Evolutionary conservation across 2,329 filamentous ascomycete species (phyloP).

Genomic region (Aspergillus fijiensis): DNA sequence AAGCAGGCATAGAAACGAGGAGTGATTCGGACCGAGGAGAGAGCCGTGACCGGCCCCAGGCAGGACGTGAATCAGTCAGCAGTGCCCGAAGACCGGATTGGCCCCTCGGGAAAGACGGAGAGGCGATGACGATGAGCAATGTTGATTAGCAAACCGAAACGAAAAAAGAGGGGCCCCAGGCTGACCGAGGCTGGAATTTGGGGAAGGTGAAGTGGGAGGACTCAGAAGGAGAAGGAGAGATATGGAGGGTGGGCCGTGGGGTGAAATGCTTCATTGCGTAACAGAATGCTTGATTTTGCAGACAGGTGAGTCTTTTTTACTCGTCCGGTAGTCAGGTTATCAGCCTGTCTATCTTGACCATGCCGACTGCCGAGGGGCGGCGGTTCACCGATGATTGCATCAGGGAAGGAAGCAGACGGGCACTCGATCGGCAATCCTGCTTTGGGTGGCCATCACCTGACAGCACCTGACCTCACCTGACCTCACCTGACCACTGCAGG

Average conservation of each 20-base stretch:
- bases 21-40: not conserved
- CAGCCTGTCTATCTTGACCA: not conserved
- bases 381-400: not conserved
- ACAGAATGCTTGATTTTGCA: not conserved
- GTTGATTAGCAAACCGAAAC: not conserved
- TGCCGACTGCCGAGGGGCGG: not conserved
- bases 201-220: not conserved
- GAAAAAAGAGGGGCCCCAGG: not conserved
- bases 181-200: not conserved
- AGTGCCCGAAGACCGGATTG: too few species aligned
- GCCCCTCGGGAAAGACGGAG: not conserved
- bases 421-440: constrained; percentile 2
- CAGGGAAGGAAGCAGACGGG: not conserved
- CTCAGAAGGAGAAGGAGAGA: not conserved
- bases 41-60: not conserved
- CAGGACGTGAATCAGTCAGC: not conserved
- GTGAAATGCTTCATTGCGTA: not conserved
- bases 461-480: too few species aligned
- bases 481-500: not conserved
- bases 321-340: not conserved
- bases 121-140: not conserved
- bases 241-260: not conserved
- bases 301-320: not conserved
- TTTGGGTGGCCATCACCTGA: not conserved
- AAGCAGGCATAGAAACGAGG: not conserved